Evolutionary conservation across 345 rosid genomes (phyloP), one percentile per base, ranked within the genome.

Genomic region (Arabis hirsuta): DNA sequence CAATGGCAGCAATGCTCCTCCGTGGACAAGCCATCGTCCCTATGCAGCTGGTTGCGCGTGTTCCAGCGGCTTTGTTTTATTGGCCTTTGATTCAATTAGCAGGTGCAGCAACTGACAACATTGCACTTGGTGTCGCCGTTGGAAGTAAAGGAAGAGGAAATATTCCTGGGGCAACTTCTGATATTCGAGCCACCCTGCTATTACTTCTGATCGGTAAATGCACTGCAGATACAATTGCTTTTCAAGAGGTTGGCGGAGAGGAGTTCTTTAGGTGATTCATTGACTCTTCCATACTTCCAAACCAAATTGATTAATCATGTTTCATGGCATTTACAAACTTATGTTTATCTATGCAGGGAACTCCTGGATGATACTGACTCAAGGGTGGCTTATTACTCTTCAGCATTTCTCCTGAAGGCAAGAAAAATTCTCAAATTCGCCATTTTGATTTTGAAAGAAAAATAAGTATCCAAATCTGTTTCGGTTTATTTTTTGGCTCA

Each of bases 131-230:
- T 74, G 92, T 95, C 38, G 96, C 99, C 22, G 99, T 95, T 81
- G 99, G 98, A 77, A 95, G 99, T 81, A 91, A 95, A 82, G 99
- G 99, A 79, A 88, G 92, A 79, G 99, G 99, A 73, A 91, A 91
- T 69, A 81, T 95, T 73, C 96, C 98, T 52, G 99, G 99, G 69
- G 90, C 96, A 51, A 92, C 91, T 67, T 88, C 99, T 19, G 99
- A 95, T 77, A 95, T 95, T 46, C 88, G 98, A 72, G 96, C 97
- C 69, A 83, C 98, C 51, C 85, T 95, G 74, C 80, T 95, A 44
- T 77, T 89, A 78, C 97, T 95, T 84, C 83, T 95, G 72, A 86
- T 91, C 6, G 97, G 99, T 72, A 95, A 91, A 86, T 95, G 99
- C 84, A 84, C 96, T 5, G 97, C 87, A 12, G 99, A 95, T 81